Base-by-base conservation (phyloP, 345 rosid species). In the Mercurialis annua region DNA sequence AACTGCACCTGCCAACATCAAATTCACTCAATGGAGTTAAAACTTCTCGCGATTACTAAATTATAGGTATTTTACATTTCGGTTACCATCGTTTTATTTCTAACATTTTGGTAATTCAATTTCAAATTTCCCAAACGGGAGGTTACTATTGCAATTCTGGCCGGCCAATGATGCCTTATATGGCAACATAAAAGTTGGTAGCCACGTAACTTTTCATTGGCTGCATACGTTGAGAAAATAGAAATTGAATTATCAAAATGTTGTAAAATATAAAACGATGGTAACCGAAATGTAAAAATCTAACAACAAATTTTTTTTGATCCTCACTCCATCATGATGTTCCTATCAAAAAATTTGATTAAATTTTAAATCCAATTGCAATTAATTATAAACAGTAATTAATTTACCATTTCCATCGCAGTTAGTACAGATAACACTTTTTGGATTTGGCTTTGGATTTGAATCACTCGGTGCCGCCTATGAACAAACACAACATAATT, bases 1-100 rank as follows among this genome's bases (percentile, higher is more conserved):
- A 50, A 81, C 80, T 0, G 86, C 87, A 59, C 92, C 87, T 84
- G 60, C n/a, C n/a, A n/a, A n/a, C n/a, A n/a, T n/a, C n/a, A n/a
- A n/a, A n/a, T n/a, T n/a, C n/a, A n/a, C n/a, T n/a, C n/a, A n/a
- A n/a, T n/a, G n/a, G n/a, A n/a, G n/a, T n/a, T n/a, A n/a, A n/a
- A n/a, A n/a, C n/a, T n/a, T n/a, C n/a, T n/a, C n/a, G n/a, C n/a
- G n/a, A n/a, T n/a, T n/a, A n/a, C n/a, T n/a, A n/a, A n/a, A n/a
- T n/a, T n/a, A n/a, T n/a, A n/a, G n/a, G n/a, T n/a, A n/a, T n/a
- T n/a, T n/a, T n/a, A n/a, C n/a, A n/a, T n/a, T n/a, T n/a, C n/a
- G n/a, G n/a, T n/a, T n/a, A n/a, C n/a, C n/a, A n/a, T n/a, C n/a
- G n/a, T n/a, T n/a, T n/a, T n/a, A n/a, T n/a, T n/a, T n/a, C n/a